A percentile compares a stretch with the other conserved stretches of the same genome.
Conservation (phyloP, 768 basidiomycete genomes). For the Mycena venus region DNA sequence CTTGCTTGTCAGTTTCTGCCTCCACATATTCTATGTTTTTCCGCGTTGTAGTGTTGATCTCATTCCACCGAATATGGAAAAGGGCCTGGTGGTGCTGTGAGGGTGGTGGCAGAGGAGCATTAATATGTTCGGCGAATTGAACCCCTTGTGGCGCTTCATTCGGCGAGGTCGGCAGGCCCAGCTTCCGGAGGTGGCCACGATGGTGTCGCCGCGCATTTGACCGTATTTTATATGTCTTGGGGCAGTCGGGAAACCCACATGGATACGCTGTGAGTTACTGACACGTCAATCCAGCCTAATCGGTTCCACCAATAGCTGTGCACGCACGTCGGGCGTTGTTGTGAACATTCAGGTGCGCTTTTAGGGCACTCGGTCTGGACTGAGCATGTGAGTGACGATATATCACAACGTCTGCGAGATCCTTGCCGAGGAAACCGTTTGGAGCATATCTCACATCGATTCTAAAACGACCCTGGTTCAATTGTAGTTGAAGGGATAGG, state of each 20-base stretch:
- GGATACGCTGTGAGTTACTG: slow-evolving; percentile 56
- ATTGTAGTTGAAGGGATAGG: neutral
- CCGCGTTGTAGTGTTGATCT: neutral
- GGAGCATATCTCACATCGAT: slow-evolving; percentile 61
- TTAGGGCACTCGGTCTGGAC: slow-evolving; percentile 65
- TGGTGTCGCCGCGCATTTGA: slow-evolving; percentile 87
- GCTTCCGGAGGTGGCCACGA: slow-evolving; percentile 75
- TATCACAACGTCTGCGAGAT: slow-evolving; percentile 10
- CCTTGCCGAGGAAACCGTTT: slow-evolving; percentile 65
- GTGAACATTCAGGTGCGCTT: slow-evolving; percentile 72
- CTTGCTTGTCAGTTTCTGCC: too few species aligned
- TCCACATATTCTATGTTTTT: too few species aligned
- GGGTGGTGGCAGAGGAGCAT: neutral
- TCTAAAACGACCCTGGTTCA: slow-evolving; percentile 29
- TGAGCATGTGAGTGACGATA: slow-evolving; percentile 1
- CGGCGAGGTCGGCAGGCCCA: slow-evolving; percentile 4
- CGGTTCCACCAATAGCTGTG: neutral
- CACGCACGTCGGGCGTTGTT: slow-evolving; percentile 65
- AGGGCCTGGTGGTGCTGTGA: neutral
- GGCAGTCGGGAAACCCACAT: slow-evolving; percentile 73
- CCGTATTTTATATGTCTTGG: slow-evolving; percentile 81
- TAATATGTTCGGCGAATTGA: neutral
- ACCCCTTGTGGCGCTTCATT: neutral
- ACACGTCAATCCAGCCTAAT: neutral
- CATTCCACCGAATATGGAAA: slow-evolving; percentile 20